Evolutionary conservation across 768 basidiomycete species (phyloP).

Genomic region (Coprinopsis strossmayeri): DNA sequence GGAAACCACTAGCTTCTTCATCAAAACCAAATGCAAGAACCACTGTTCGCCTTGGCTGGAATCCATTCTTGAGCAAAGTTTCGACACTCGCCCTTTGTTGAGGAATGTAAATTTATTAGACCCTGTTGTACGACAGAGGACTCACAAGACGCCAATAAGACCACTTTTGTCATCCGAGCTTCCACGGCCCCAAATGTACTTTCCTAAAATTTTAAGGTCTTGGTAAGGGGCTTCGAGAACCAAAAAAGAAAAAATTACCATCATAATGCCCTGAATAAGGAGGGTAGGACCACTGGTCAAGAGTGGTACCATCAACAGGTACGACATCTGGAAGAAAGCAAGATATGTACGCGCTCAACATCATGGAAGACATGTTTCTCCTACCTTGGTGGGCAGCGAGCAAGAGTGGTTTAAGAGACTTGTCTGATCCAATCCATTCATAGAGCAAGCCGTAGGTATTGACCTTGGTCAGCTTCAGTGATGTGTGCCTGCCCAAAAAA

Average conservation of each 20-base stretch:
- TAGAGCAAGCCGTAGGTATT: slow-evolving; percentile 75
- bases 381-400: slow-evolving; percentile 63
- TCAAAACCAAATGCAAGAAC: slow-evolving; percentile 70
- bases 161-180: slow-evolving; percentile 70
- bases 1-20: slow-evolving; percentile 56
- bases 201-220: slow-evolving; percentile 18
- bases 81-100: slow-evolving; percentile 47
- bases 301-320: slow-evolving; percentile 51
- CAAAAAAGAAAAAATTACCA: too few species aligned
- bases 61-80: slow-evolving; percentile 54
- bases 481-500: slow-evolving; percentile 39
- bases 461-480: slow-evolving; percentile 56
- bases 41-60: slow-evolving; percentile 55
- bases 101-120: too few species aligned
- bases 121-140: background rate
- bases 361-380: slow-evolving; percentile 2
- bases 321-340: slow-evolving; percentile 50
- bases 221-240: background rate
- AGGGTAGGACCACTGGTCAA: slow-evolving; percentile 51
- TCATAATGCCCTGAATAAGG: slow-evolving; percentile 61
- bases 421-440: slow-evolving; percentile 62
- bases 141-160: slow-evolving; percentile 60
- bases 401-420: slow-evolving; percentile 60
- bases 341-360: background rate
- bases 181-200: slow-evolving; percentile 73